Percentiles rank a stretch among this genome's conserved stretches.
Evolutionary conservation across 2,329 filamentous ascomycete species (phyloP).

Genomic region (Cladosporium colombiae): DNA sequence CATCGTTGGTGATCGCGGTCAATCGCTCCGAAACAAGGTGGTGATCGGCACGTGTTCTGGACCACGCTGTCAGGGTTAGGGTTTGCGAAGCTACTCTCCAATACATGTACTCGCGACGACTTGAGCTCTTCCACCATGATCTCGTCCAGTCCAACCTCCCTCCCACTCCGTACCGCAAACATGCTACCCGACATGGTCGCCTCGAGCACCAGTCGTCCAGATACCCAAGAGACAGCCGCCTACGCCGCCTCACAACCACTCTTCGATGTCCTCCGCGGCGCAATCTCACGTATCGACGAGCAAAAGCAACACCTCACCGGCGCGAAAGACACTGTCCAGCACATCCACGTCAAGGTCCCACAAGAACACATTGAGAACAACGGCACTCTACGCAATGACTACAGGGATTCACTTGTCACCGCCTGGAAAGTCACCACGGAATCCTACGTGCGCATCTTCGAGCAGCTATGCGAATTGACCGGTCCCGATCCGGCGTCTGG

Average conservation of each 20-base stretch:
- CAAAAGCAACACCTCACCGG: constrained; percentile 29
- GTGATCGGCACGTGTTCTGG: background rate
- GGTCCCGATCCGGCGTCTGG: constrained; percentile 31
- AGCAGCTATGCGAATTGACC: constrained; percentile 29
- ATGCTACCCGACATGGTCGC: constrained; percentile 15
- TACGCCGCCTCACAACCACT: constrained; percentile 35
- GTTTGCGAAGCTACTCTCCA: background rate
- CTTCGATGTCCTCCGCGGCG: constrained; percentile 32
- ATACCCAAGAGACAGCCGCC: constrained; percentile 26
- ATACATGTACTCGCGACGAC: background rate
- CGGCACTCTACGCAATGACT: constrained; percentile 24
- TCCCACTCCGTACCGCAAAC: background rate
- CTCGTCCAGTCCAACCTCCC: background rate
- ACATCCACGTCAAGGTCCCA: constrained; percentile 33
- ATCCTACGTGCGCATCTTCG: constrained; percentile 33
- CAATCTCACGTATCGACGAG: constrained; percentile 23
- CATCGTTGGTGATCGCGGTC: background rate
- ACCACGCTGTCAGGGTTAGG: background rate
- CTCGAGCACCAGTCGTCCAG: constrained; percentile 15
- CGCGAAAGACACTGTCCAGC: constrained; percentile 32
- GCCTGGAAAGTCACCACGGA: constrained; percentile 34
- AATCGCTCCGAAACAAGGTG: background rate
- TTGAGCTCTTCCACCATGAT: background rate
- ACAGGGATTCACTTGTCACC: constrained; percentile 32
- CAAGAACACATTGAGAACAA: constrained; percentile 25